phyloP scores from a whole-genome alignment of 306 rosid species.

The Medicago lupulina region DNA sequence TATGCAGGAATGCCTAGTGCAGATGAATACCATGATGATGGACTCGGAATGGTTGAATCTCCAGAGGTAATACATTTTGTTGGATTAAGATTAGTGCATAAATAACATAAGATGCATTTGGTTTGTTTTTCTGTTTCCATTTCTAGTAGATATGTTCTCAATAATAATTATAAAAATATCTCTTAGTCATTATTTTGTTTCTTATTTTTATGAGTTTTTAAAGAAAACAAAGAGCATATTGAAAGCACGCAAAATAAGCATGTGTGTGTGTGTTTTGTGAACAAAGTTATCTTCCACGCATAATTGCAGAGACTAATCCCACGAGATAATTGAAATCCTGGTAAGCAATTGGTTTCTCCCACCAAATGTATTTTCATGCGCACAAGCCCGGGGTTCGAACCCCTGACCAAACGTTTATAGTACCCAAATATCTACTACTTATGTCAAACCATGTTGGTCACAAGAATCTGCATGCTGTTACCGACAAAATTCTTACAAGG shows the following conservation, averaged over 20 bases:
- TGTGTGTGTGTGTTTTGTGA: background rate
- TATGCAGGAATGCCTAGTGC: conserved; percentile 50
- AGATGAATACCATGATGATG: conserved; percentile 47
- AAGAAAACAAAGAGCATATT: background rate
- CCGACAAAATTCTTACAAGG: too few species aligned
- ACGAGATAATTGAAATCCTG: too few species aligned
- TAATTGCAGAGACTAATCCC: background rate
- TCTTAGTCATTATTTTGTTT: background rate
- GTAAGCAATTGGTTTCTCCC: too few species aligned
- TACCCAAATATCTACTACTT: too few species aligned
- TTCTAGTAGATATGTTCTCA: background rate
- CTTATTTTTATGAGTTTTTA: background rate
- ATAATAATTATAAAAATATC: background rate
- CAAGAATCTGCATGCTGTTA: too few species aligned
- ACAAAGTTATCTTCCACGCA: background rate
- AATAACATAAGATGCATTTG: conserved; percentile 1
- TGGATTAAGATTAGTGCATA: background rate
- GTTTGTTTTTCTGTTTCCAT: background rate
- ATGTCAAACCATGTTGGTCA: too few species aligned
- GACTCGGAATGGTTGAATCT: conserved; percentile 45
- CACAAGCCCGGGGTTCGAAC: too few species aligned
- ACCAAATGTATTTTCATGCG: too few species aligned
- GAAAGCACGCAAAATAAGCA: background rate
- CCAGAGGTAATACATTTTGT: conserved; percentile 59
- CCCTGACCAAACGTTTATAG: too few species aligned